Evolutionary conservation across 257 asterid genomes (phyloP), one percentile per base, ranked within the genome.

Genomic region (Solanum peruvianum): DNA sequence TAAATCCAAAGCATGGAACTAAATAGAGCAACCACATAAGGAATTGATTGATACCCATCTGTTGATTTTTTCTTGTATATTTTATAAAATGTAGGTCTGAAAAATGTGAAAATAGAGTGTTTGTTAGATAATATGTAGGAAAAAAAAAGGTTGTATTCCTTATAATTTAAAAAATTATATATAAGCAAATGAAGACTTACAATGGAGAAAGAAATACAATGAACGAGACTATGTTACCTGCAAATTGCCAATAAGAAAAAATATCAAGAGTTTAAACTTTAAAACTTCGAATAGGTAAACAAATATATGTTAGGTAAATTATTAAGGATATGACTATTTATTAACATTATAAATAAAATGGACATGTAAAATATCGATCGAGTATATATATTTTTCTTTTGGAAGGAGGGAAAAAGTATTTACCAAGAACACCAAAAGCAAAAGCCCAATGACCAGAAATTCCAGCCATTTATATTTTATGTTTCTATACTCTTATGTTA

Each of bases 1-100:
- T 95, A 94, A 14, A 95, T 92, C 97, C 94, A 93, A 44, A 95
- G 81, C 95, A 91, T 91, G 7, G 97, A 93, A 42, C 96, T 93
- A 88, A 95, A 95, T 12, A 94, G 81, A 5, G 93, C 96, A 18
- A 92, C 90, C 37, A 91, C 87, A 23, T 94, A 94, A 2, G 97
- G 96, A 33, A 93, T 60, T 0, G 93, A 91, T 83, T 94, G 97
- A 37, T 89, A 95, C 44, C 95, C 98, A 71, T 92, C 92, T 0
- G 93, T 86, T 9, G 98, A 91, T 89, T 91, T 92, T 71, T 86
- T 94, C 96, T 91, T 93, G 92, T 91, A 93, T 4, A 95, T 92
- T 67, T 81, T 42, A 20, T 87, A 88, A 86, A 95, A 95, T 62
- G 96, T 95, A 3, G 94, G 94, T 72, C 98, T 95, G 90, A 44